phyloP scores from a whole-genome alignment of 352 stramenopile species.

The Globisporangium paddicum region DNA sequence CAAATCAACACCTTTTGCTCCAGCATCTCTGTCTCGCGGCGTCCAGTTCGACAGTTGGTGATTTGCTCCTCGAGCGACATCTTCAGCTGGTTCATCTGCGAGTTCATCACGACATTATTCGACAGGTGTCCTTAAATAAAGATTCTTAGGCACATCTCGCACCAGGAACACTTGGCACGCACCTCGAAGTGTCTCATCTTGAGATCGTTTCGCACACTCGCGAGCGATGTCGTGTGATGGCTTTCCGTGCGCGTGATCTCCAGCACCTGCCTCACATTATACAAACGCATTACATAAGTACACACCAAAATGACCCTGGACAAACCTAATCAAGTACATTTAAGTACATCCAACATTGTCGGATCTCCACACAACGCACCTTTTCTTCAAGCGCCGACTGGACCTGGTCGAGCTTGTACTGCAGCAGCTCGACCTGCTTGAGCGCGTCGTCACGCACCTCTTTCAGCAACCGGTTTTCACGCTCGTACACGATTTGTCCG shows the following conservation, averaged over 20 bases:
- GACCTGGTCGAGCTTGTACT: constrained; percentile 40
- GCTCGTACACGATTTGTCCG: constrained; percentile 61
- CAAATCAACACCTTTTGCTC: constrained; percentile 67
- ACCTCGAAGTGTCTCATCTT: constrained; percentile 84
- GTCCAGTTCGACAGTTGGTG: constrained; percentile 23
- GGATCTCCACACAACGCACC: constrained; percentile 8
- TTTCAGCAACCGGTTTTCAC: constrained; percentile 67
- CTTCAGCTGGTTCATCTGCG: constrained; percentile 57
- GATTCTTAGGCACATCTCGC: too few relatives aligned
- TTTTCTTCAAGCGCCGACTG: constrained; percentile 52
- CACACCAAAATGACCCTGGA: neutral
- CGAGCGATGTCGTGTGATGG: constrained; percentile 39
- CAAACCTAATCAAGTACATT: neutral
- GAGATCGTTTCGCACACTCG: constrained; percentile 50
- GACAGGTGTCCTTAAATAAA: too few relatives aligned
- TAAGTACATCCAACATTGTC: neutral
- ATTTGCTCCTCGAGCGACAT: constrained; percentile 55
- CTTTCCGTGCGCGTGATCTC: constrained; percentile 53
- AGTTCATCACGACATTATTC: neutral
- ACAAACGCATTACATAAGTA: neutral
- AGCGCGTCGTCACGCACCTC: constrained; percentile 56
- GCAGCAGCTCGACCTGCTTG: constrained; percentile 53
- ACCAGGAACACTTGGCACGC: neutral
- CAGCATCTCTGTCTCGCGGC: constrained; percentile 62
- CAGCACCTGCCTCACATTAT: constrained; percentile 25